Evolutionary conservation across 345 rosid species (phyloP).

Genomic region (Geranium rotundifolium): DNA sequence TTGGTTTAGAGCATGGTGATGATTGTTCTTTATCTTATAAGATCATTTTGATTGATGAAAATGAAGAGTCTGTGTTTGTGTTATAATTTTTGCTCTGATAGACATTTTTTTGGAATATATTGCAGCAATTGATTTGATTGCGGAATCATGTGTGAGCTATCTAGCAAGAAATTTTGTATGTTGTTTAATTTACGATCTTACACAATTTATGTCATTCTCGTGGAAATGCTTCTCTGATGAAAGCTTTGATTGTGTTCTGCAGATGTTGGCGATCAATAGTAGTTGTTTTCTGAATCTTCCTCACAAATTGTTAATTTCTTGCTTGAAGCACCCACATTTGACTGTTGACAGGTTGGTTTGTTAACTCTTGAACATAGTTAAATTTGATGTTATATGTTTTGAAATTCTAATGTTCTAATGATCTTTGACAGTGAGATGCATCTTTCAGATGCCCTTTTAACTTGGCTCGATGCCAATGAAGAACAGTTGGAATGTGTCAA

Average conservation of each 20-base stretch:
- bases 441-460: slow-evolving; percentile 51
- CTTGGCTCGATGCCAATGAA: slow-evolving; percentile 44
- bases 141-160: slow-evolving; percentile 46
- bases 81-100: slow-evolving; percentile 16
- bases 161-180: slow-evolving; percentile 73
- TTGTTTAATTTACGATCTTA: neutral
- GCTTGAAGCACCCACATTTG: slow-evolving; percentile 51
- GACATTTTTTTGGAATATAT: slow-evolving; percentile 20
- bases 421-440: slow-evolving; percentile 58
- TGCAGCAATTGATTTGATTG: slow-evolving; percentile 48
- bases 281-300: slow-evolving; percentile 40
- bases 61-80: slow-evolving; percentile 3
- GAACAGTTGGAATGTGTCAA: slow-evolving; percentile 17
- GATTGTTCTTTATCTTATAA: slow-evolving; percentile 6
- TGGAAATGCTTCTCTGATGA: neutral
- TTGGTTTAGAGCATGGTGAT: slow-evolving; percentile 53
- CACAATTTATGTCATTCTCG: neutral
- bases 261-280: slow-evolving; percentile 49
- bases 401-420: slow-evolving; percentile 22
- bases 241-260: slow-evolving; percentile 22
- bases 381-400: slow-evolving; percentile 1
- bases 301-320: slow-evolving; percentile 30
- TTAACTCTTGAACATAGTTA: slow-evolving; percentile 3
- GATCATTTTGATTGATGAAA: neutral
- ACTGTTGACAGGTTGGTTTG: slow-evolving; percentile 46